Evolutionary conservation across 2,329 filamentous ascomycete genomes (phyloP), one percentile per base, ranked within the genome.

Genomic region (Penicillium expansum): DNA sequence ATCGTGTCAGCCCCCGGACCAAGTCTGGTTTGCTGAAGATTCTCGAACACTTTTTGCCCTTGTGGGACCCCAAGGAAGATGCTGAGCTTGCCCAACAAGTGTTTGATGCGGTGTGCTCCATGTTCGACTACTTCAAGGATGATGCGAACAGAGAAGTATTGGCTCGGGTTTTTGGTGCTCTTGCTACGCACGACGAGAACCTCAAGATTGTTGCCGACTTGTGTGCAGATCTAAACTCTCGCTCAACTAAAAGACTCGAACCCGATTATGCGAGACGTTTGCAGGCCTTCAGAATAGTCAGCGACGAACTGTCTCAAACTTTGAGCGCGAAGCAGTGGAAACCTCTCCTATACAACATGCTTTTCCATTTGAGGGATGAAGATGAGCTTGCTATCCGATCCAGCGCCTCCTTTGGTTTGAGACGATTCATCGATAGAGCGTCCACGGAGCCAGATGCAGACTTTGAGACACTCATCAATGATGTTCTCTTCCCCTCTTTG

Each of bases 71-170:
- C 10, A 75, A 82, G 47, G 79, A 82, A 57, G 81, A 89, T 48
- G 67, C 74, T 6, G 79, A 82, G 24, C 76, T 93, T 16, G 84
- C 84, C 48, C 76, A 82, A 43, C 81, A 83, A 35, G 84, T 95
- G 0, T 96, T 89, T 70, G 80, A 85, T 44, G 90, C 90, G 0
- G 76, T 94, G 10, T 88, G 90, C 4, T 87, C 90, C 0, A 82
- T 97, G 33, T 97, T 96, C 70, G 90, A 91, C 53, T 96, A 92
- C 71, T 93, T 97, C 78, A 90, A 87, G 65, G 92, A 97, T 71
- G 83, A 86, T 42, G 78, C 84, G 42, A 95, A 91, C 68, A 84
- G 94, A 53, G 81, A 86, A 60, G 81, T 90, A 0, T 77, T 97
- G 29, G 89, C 89, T 16, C 81, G 86, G 43, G 88, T 96, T 4